A percentile compares a stretch with the other conserved stretches of the same genome.
Conservation (phyloP, 768 basidiomycete species). For the Cystofilobasidium capitatum region DNA sequence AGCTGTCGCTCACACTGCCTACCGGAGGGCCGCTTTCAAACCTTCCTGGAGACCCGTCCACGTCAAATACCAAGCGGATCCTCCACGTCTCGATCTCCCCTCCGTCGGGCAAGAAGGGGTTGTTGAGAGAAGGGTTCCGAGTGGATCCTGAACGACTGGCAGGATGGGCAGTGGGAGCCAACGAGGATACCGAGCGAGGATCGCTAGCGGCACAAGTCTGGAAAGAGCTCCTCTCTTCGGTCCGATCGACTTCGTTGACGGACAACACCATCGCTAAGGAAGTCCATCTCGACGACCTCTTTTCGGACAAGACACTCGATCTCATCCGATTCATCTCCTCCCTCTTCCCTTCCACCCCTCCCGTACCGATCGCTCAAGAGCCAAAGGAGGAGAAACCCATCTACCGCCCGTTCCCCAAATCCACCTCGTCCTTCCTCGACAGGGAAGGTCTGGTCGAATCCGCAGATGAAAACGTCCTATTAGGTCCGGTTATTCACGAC, state of each 20-base stretch:
- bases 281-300: not conserved
- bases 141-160: not conserved
- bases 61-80: not conserved
- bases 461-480: not conserved
- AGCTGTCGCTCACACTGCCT: not conserved
- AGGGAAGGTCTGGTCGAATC: not conserved
- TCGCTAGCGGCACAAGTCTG: not conserved
- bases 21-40: no score
- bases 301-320: not conserved
- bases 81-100: not conserved
- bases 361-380: not conserved
- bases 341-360: not conserved
- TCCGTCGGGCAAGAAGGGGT: not conserved
- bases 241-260: not conserved
- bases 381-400: not conserved
- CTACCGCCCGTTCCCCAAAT: not conserved
- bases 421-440: not conserved
- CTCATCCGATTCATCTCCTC: not conserved
- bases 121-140: not conserved
- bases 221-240: not conserved
- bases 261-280: not conserved
- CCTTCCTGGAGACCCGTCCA: no score
- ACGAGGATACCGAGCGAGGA: not conserved
- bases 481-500: not conserved
- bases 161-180: not conserved